phyloP scores from a whole-genome alignment of 805 yeast genomes.

The Priceomyces carsonii region DNA sequence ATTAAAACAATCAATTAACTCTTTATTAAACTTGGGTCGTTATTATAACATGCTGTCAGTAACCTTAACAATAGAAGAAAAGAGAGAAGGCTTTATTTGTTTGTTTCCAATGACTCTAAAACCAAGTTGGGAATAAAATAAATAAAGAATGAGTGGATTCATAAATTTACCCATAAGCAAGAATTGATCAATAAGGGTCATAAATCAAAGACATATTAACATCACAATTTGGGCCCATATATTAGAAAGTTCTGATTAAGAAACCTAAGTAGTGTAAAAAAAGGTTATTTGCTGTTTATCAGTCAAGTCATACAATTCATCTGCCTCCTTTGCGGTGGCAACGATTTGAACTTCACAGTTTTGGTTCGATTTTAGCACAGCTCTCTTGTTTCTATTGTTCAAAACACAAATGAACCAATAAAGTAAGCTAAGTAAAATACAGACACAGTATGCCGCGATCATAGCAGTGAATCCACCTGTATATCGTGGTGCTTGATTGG shows the following conservation, averaged over 20 bases:
- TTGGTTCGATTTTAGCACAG: constrained; percentile 7
- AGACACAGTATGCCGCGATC: constrained; percentile 18
- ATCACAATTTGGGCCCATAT: neutral
- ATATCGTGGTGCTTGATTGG: constrained; percentile 21
- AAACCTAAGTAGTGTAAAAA: constrained; percentile 16
- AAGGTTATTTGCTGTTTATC: constrained; percentile 20
- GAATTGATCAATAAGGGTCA: too few species aligned
- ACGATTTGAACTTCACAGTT: constrained; percentile 2
- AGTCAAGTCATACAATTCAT: constrained; percentile 16
- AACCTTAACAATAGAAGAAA: too few species aligned
- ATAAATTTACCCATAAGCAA: too few species aligned
- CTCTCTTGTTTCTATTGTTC: constrained; percentile 15
- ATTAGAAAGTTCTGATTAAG: neutral
- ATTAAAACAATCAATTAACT: too few species aligned
- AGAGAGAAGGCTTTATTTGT: too few species aligned
- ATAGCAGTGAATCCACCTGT: constrained; percentile 21
- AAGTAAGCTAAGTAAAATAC: constrained; percentile 12
- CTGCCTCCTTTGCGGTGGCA: constrained; percentile 6
- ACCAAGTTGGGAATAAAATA: too few species aligned
- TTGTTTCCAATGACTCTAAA: too few species aligned
- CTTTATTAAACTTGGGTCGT: too few species aligned
- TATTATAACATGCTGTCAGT: too few species aligned
- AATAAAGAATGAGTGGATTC: too few species aligned
- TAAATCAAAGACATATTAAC: neutral
- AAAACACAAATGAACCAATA: constrained; percentile 17